A percentile compares a stretch with the other conserved stretches of the same genome.
Evolutionary conservation across 23 red algal genomes (phyloP).

Genomic region (Agarophyton chilense): DNA sequence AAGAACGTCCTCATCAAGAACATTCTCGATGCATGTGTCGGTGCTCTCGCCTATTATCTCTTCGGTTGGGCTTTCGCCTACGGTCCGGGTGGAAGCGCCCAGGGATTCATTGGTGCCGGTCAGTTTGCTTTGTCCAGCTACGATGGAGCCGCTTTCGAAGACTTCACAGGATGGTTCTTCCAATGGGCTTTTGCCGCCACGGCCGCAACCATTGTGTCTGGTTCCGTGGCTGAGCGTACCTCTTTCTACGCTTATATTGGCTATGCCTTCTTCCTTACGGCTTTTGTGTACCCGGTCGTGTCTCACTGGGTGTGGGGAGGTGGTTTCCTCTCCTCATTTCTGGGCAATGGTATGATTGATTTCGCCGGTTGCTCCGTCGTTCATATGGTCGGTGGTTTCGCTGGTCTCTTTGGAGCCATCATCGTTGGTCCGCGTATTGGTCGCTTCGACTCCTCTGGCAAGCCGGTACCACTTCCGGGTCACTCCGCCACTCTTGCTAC

Average conservation of each 20-base stretch:
- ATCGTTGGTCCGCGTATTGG: constrained; percentile 95
- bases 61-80: constrained; percentile 93
- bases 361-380: constrained; percentile 94
- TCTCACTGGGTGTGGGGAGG: constrained; percentile 92
- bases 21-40: constrained; percentile 84
- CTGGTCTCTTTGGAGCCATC: constrained; percentile 74
- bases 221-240: constrained; percentile 88
- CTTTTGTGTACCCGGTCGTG: constrained; percentile 96
- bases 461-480: constrained; percentile 81
- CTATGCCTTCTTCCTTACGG: constrained; percentile 90
- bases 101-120: constrained; percentile 79
- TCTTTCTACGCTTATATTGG: constrained; percentile 92
- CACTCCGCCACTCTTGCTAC: constrained; percentile 84
- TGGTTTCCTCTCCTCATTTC: constrained; percentile 67
- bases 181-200: constrained; percentile 96
- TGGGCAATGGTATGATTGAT: constrained; percentile 80
- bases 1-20: constrained; percentile 90
- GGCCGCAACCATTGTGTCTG: constrained; percentile 97
- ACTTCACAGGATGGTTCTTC: constrained; percentile 76
- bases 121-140: constrained; percentile 71
- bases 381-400: constrained; percentile 90
- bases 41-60: constrained; percentile 87
- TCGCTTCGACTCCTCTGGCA: constrained; percentile 87
- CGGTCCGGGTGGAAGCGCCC: constrained; percentile 48
- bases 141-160: constrained; percentile 21